Evolutionary conservation across 1,139 yeast species (phyloP), one percentile per base, ranked within the genome.

Genomic region (Taphrina flavorubra): DNA sequence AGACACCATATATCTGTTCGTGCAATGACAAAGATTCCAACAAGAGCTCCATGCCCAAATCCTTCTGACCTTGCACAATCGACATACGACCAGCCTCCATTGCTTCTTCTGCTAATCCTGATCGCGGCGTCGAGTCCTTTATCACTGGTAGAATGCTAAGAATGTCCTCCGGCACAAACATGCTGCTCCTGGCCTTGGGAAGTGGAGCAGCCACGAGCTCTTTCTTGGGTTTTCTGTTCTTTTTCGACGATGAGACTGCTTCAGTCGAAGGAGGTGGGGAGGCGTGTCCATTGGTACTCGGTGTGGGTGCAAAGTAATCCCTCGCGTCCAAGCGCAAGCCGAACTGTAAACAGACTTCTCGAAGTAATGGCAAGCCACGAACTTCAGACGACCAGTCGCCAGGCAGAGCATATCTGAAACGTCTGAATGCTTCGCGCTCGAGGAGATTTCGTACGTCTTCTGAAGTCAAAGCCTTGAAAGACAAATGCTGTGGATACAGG

Each of bases 321-420:
- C 80, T 82, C n/a, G 85, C 78, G 73, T 81, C 80, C 90, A 97
- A 88, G 80, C 94, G 99, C 70, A 94, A 85, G 79, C 99, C 99
- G 73, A 87, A 85, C 78, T 89, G 88, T 69, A 82, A 75, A 16
- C 97, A 87, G 71, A 92, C 82, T 72, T 88, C 91, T 79, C 94
- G 86, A 76, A 90, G 81, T 68, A 91, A 77, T 70, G 84, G 84
- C 39, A 79, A 73, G 16, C 84, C 82, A 53, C 78, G 79, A 60
- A 82, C 73, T 8, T 76, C 72, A 5, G 76, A 47, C 49, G 78
- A 70, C 88, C 90, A 88, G 69, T 81, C 78, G 0, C 75, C 78
- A 2, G 86, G 81, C 65, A 91, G 81, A 0, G 77, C 74, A 76
- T 81, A 85, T 79, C 96, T 86, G 82, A 85, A 92, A 59, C 82